phyloP scores from a whole-genome alignment of 148 eudicot species.

The Fagopyrum tataricum region DNA sequence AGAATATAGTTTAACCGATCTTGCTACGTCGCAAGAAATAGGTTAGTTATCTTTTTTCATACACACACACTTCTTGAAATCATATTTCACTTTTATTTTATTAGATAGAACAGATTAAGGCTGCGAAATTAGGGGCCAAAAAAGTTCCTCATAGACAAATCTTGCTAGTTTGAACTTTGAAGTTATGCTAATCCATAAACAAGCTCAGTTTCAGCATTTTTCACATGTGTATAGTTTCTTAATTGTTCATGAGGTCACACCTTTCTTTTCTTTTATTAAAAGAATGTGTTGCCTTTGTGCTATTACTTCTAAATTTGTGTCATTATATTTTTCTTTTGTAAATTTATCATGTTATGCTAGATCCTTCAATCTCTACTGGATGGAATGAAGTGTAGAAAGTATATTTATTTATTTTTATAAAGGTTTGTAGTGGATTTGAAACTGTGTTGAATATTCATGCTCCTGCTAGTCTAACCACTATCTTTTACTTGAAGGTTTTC shows the following conservation, averaged over 20 bases:
- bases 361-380: background rate
- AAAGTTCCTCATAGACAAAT: background rate
- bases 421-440: background rate
- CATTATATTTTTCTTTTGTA: background rate
- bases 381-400: background rate
- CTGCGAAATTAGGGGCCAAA: background rate
- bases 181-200: background rate
- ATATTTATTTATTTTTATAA: background rate
- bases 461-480: constrained; percentile 10
- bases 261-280: no score
- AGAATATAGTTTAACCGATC: no score
- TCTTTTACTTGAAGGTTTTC: constrained; percentile 27
- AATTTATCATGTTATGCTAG: background rate
- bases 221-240: no score
- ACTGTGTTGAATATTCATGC: background rate
- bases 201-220: background rate
- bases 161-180: background rate
- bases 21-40: no score
- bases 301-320: background rate
- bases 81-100: background rate
- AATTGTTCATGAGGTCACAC: background rate
- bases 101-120: background rate
- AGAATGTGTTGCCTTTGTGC: background rate
- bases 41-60: no score
- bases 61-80: no score